Base-by-base conservation (phyloP, 2,329 filamentous ascomycete species). In the Cercospora sp. region DNA sequence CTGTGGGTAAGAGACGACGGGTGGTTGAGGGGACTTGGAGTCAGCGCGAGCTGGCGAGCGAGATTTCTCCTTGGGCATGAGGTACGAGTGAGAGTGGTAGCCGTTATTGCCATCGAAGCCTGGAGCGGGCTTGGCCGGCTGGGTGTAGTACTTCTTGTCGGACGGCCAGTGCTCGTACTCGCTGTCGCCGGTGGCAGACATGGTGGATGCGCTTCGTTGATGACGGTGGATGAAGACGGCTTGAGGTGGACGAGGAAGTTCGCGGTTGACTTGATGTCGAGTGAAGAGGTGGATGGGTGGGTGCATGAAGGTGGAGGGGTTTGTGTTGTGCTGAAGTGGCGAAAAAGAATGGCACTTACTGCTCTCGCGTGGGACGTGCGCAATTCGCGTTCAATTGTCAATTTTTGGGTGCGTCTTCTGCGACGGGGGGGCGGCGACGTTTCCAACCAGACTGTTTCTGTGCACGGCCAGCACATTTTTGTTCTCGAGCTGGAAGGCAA, bases 151-250 rank as follows among this genome's bases (percentile, higher is more conserved):
- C 37, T 63, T 66, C 65, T 67, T 68, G 72, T 74, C 74, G 55
- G 74, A 72, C 3, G 73, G 73, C 76, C 75, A 78, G 66, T 78
- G 76, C 69, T 77, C 73, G 70, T 75, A 73, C 57, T 75, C 74
- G 53, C 72, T 67, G 69, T 72, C 71, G 64, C 61, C 65, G 30
- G 60, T 30, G 60, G 53, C 63, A 60, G 68, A 66, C 62, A 57
- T 68, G 43, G 30, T 62, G 53, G 24, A 49, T 9, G 37, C 21
- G 24, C 26, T 65, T 21, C 64, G 49, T 30, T 37, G 64, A 37
- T 24, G 49, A 28, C 43, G 57, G 21, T 60, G 34, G 12, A 24
- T 60, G 63, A 61, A 45, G 49, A 65, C 12, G 57, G 67, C 66
- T 59, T 49, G 61, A 43, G 65, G 70, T 18, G 51, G 61, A 65